These are phyloP conservation scores for Coniochaeta prunicola DNA, from an alignment of 2,329 filamentous ascomycete species.

Conservation along the genomic window DNA sequence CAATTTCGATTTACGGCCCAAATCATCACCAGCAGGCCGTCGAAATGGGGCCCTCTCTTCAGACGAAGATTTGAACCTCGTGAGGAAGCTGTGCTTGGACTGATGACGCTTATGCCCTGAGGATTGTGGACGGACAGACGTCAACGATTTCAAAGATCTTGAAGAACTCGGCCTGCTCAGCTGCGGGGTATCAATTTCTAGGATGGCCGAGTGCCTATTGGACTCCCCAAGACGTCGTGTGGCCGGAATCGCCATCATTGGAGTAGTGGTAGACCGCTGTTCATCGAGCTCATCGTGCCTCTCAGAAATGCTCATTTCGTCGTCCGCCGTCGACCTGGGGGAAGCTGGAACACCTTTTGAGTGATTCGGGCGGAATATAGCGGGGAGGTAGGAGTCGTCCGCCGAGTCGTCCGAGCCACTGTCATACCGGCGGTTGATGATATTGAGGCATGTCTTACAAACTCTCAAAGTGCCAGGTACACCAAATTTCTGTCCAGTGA, in stretches of 20 bases:
- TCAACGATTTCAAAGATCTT: slow-evolving; percentile 72
- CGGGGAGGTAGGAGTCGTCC: slow-evolving; percentile 61
- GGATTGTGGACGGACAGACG: slow-evolving; percentile 65
- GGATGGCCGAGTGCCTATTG: slow-evolving; percentile 76
- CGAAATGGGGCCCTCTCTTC: slow-evolving; percentile 88
- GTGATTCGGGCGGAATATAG: slow-evolving; percentile 51
- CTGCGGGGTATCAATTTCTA: slow-evolving; percentile 82
- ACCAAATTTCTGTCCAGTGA: slow-evolving; percentile 80
- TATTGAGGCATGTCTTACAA: slow-evolving; percentile 85
- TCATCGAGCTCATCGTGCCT: slow-evolving; percentile 37
- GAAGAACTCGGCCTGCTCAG: slow-evolving; percentile 90
- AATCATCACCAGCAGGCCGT: slow-evolving; percentile 60
- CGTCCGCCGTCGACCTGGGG: slow-evolving; percentile 29
- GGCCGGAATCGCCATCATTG: slow-evolving; percentile 65
- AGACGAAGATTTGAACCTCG: slow-evolving; percentile 61
- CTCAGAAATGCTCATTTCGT: slow-evolving; percentile 31
- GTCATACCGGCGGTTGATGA: slow-evolving; percentile 86
- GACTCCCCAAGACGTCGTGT: slow-evolving; percentile 64
- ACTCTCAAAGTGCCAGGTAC: slow-evolving; percentile 79
- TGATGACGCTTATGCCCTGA: slow-evolving; percentile 77
- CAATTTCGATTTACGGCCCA: slow-evolving; percentile 57
- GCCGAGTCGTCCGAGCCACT: slow-evolving; percentile 84
- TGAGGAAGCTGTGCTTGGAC: slow-evolving; percentile 78
- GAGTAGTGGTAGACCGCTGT: slow-evolving; percentile 51
- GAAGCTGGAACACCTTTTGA: slow-evolving; percentile 31